These are phyloP conservation scores for Bondarzewia mesenterica DNA, from an alignment of 1,284 basidiomycete species.

Conservation along the genomic window DNA sequence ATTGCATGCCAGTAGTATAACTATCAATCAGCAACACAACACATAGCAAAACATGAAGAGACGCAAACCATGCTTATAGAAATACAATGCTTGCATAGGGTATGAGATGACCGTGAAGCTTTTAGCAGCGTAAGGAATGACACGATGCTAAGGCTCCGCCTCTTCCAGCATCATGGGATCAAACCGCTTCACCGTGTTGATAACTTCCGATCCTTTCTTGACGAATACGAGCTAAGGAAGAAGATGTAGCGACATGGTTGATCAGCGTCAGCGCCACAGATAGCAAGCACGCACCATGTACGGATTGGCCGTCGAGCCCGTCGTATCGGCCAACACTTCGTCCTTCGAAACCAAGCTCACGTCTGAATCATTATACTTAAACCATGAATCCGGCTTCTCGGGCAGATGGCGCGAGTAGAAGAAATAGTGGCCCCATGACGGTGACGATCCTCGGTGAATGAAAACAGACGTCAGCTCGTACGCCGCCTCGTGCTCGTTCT, in stretches of 20 bases:
- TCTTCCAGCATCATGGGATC: no score
- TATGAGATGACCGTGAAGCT: no score
- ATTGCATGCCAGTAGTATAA: no score
- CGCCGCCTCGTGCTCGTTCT: constrained; percentile 53
- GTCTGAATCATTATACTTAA: constrained; percentile 91
- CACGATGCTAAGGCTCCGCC: no score
- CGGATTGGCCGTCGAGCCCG: constrained; percentile 74
- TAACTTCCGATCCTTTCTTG: constrained; percentile 62
- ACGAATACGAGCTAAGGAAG: constrained; percentile 66
- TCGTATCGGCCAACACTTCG: constrained; percentile 74
- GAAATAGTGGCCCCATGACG: constrained; percentile 84
- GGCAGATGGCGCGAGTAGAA: constrained; percentile 83
- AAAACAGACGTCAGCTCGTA: constrained; percentile 96
- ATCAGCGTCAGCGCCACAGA: not conserved
- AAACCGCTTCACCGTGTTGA: constrained; percentile 66
- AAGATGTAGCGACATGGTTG: not conserved
- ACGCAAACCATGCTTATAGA: no score
- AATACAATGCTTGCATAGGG: no score
- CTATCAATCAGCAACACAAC: no score
- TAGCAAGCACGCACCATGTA: constrained; percentile 53
- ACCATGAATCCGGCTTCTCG: constrained; percentile 73
- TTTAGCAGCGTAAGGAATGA: no score
- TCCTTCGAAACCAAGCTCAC: constrained; percentile 69
- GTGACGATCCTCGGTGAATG: constrained; percentile 85
- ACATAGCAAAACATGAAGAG: no score